A percentile compares a stretch with the other conserved stretches of the same genome.
phyloP scores from a whole-genome alignment of 441 rosid species.

The Capsella rubella region DNA sequence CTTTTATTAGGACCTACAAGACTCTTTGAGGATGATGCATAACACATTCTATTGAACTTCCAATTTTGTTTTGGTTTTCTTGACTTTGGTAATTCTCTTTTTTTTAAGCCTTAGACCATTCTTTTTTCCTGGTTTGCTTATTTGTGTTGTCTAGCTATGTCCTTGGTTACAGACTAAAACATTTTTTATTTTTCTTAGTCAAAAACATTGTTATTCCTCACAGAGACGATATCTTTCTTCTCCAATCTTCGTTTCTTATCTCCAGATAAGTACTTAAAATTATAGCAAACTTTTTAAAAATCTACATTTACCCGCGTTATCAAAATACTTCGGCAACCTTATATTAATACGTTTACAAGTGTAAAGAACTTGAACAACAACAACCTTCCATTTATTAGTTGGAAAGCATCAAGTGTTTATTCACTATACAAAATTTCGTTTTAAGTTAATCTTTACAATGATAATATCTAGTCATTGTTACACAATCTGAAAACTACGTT shows the following conservation, averaged over 20 bases:
- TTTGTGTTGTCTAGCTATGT: not conserved
- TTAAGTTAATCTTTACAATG: not conserved
- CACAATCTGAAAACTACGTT: not conserved
- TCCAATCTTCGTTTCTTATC: not conserved
- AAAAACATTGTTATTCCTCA: not conserved
- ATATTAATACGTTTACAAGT: not conserved
- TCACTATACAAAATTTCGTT: not conserved
- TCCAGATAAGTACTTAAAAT: not conserved
- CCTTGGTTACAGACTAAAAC: too few relatives aligned
- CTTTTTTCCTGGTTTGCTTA: not conserved
- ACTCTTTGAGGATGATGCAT: not conserved
- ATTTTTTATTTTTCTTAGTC: not conserved
- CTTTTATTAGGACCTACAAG: not conserved
- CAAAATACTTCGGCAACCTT: not conserved
- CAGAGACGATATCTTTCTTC: not conserved
- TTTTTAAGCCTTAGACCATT: not conserved
- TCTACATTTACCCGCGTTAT: not conserved
- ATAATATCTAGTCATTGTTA: not conserved
- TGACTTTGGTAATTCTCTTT: not conserved
- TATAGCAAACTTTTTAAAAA: not conserved
- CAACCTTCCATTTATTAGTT: not conserved
- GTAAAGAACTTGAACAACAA: not conserved
- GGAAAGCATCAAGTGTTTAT: not conserved
- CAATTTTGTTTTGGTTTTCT: not conserved
- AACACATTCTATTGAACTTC: not conserved